These are phyloP conservation scores for Chlorella variabilis DNA, from an alignment of 163 green algal genomes.

Conservation along the genomic window DNA sequence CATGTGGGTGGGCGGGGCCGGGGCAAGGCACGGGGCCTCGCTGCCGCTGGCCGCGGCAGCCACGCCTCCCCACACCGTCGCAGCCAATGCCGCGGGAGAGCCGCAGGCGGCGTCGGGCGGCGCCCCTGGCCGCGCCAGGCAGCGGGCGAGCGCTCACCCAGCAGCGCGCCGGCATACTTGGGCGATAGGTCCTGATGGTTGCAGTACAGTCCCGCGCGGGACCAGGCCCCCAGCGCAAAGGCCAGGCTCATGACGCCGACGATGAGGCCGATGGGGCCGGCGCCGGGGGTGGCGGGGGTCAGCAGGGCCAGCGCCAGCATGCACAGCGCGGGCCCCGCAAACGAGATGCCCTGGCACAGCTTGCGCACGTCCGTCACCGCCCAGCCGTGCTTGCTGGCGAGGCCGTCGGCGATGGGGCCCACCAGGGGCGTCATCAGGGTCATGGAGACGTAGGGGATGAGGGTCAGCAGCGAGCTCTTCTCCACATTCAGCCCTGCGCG, in stretches of 20 bases:
- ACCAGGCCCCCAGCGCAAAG: conserved; percentile 90
- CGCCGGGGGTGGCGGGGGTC: conserved; percentile 59
- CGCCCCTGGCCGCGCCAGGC: neutral
- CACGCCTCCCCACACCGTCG: no score
- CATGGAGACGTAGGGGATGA: conserved; percentile 94
- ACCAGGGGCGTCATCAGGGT: conserved; percentile 88
- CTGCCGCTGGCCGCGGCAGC: no score
- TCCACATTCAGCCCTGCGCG: conserved; percentile 82
- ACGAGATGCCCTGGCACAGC: conserved; percentile 84
- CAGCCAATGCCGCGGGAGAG: no score
- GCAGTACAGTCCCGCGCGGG: conserved; percentile 90
- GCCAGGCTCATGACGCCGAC: conserved; percentile 81
- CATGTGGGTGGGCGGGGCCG: neutral
- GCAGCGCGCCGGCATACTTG: conserved; percentile 74
- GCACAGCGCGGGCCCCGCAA: conserved; percentile 85
- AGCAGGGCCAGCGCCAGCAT: conserved; percentile 84
- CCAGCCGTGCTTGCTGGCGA: conserved; percentile 78
- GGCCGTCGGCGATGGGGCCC: conserved; percentile 83
- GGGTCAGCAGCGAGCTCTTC: conserved; percentile 77
- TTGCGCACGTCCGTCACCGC: conserved; percentile 87
- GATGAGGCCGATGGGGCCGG: conserved; percentile 58
- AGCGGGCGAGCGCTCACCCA: conserved; percentile 54
- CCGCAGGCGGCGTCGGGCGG: neutral
- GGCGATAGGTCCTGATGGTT: conserved; percentile 92
- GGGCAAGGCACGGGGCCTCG: no score